Evolutionary conservation across 2,329 filamentous ascomycete species (phyloP).

Genomic region (Tolypocladium ophioglossoides): DNA sequence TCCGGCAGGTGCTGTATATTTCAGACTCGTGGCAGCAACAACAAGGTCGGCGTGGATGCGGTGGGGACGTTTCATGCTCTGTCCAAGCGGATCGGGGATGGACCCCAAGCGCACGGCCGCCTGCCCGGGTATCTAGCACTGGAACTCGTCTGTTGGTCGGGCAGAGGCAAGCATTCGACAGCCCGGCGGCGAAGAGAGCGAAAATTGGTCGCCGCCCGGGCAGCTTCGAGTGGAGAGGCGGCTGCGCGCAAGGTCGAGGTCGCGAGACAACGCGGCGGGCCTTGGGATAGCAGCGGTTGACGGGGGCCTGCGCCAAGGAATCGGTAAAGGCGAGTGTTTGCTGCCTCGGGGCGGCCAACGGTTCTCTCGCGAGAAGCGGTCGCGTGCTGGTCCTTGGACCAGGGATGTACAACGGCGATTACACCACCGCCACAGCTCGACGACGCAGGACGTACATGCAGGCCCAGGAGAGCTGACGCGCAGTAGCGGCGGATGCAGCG

Average conservation of each 20-base stretch:
- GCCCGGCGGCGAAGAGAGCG: background rate
- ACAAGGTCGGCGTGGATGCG: background rate
- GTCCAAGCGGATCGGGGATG: background rate
- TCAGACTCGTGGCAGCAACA: background rate
- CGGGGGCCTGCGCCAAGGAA: too few relatives aligned
- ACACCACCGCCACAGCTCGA: background rate
- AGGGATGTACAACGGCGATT: background rate
- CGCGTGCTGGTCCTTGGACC: background rate
- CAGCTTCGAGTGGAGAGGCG: background rate
- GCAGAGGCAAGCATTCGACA: background rate
- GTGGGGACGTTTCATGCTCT: slow-evolving; percentile 1
- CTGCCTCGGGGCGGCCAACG: background rate
- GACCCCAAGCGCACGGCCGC: slow-evolving; percentile 1
- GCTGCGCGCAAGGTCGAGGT: background rate
- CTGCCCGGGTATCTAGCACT: background rate
- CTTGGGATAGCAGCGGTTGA: background rate
- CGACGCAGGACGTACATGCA: background rate
- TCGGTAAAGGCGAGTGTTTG: background rate
- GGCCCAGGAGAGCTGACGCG: background rate
- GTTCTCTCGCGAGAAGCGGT: background rate
- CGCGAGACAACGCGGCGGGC: background rate
- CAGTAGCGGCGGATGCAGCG: background rate
- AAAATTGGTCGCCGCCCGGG: background rate
- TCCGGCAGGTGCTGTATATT: background rate
- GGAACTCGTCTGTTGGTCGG: background rate